phyloP scores from a whole-genome alignment of 1,139 yeast genomes.

The Sugiyamaella sp. region DNA sequence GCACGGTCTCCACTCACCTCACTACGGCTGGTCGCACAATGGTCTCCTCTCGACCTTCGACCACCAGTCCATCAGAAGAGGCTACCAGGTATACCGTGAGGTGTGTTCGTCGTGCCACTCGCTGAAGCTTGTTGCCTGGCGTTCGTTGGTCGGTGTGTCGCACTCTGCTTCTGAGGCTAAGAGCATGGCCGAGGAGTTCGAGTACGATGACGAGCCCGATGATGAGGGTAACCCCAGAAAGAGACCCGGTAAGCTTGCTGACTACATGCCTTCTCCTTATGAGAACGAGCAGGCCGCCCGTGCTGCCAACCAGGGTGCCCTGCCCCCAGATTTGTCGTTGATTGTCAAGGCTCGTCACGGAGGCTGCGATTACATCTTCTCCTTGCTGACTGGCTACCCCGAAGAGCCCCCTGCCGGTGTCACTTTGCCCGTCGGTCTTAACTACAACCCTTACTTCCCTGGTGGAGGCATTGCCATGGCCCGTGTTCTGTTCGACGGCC shows the following conservation, averaged over 20 bases:
- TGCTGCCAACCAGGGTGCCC: conserved; percentile 99
- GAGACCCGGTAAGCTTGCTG: conserved; percentile 98
- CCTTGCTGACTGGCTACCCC: conserved; percentile 97
- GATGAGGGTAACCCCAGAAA: conserved; percentile 98
- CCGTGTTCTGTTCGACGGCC: conserved; percentile 93
- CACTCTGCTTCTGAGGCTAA: conserved; percentile 90
- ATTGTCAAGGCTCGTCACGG: conserved; percentile 99
- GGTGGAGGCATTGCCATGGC: conserved; percentile 99
- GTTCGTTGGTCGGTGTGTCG: conserved; percentile 95
- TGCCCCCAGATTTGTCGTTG: conserved; percentile 96
- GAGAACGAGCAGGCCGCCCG: conserved; percentile 99
- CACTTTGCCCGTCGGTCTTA: conserved; percentile 84
- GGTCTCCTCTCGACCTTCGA: conserved; percentile 90
- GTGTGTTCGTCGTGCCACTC: conserved; percentile 99
- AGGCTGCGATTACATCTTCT: conserved; percentile 92
- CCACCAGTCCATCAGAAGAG: conserved; percentile 97
- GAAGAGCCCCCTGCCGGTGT: conserved; percentile 99
- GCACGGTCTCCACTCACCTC: conserved; percentile 97
- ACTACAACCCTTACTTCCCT: conserved; percentile 99
- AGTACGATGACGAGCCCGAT: conserved; percentile 99
- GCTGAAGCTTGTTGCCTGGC: conserved; percentile 96
- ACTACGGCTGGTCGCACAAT: conserved; percentile 89
- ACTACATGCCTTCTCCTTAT: conserved; percentile 92
- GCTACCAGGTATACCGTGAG: conserved; percentile 98
- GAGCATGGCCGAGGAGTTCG: conserved; percentile 94